These are phyloP conservation scores for Physcomitrellopsis africana DNA, from an alignment of 225 moss, liverwort and hornwort genomes.

Conservation along the genomic window DNA sequence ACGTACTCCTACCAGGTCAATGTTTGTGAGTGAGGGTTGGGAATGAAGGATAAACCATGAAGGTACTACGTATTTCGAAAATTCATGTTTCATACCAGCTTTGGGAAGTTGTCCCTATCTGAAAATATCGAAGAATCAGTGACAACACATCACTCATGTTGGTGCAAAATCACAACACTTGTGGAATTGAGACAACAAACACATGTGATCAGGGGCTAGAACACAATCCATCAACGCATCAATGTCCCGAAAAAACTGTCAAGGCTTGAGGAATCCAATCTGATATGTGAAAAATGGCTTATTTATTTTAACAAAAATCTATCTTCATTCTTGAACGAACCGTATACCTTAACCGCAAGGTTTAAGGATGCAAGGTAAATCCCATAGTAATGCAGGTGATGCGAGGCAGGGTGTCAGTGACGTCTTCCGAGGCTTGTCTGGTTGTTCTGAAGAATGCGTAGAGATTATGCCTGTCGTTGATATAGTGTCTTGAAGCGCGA, in stretches of 20 bases:
- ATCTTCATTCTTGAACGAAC: conserved; percentile 37
- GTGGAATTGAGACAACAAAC: conserved; percentile 34
- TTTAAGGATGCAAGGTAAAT: conserved; percentile 28
- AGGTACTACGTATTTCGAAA: conserved; percentile 17
- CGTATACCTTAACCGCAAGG: conserved; percentile 34
- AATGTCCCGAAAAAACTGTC: conserved; percentile 32
- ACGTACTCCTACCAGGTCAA: conserved; percentile 27
- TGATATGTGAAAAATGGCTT: conserved; percentile 17
- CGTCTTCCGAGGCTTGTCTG: not conserved
- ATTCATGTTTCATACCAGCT: conserved; percentile 7
- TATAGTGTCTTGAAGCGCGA: no score
- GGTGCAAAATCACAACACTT: conserved; percentile 36
- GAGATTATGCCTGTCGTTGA: no score
- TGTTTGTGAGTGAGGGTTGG: conserved; percentile 42
- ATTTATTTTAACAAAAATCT: conserved; percentile 28
- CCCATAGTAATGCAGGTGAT: conserved; percentile 30
- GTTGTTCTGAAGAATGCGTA: no score
- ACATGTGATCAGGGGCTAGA: conserved; percentile 38
- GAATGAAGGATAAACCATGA: conserved; percentile 27
- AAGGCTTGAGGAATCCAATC: conserved; percentile 24
- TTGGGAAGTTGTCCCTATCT: conserved; percentile 32
- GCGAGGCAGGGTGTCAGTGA: conserved; percentile 15
- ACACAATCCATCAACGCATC: conserved; percentile 32
- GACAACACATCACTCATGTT: conserved; percentile 35
- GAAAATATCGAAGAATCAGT: conserved; percentile 37